Evolutionary conservation across 495 filamentous ascomycete genomes (phyloP).

Genomic region (Massariosphaeria phaeospora): DNA sequence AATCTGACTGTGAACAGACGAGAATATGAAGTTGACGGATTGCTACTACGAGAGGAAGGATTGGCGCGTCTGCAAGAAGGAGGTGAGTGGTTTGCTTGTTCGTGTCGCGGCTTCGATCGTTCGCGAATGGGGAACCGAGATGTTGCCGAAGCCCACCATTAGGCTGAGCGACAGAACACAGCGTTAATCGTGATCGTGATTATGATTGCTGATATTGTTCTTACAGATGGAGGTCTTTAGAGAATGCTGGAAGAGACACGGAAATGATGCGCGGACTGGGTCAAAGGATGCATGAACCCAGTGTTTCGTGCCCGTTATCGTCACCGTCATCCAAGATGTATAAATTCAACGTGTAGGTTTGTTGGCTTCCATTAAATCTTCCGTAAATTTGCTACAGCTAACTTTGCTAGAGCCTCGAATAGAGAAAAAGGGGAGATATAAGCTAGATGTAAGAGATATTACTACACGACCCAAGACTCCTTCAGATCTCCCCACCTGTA

Average conservation of each 20-base stretch:
- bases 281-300: conserved; percentile 56
- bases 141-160: conserved; percentile 15
- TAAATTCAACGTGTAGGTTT: background rate
- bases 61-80: conserved; percentile 82
- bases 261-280: conserved; percentile 78
- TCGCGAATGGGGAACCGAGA: conserved; percentile 13
- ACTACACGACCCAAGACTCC: too few relatives aligned
- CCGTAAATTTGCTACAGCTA: background rate
- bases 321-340: too few relatives aligned
- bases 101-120: background rate
- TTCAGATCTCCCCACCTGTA: too few relatives aligned
- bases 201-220: background rate
- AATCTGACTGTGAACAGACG: conserved; percentile 55
- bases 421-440: too few relatives aligned
- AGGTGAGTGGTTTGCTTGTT: conserved; percentile 55
- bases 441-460: too few relatives aligned
- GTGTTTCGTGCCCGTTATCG: too few relatives aligned
- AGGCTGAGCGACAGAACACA: too few relatives aligned
- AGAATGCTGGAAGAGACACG: conserved; percentile 87
- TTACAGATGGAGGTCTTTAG: conserved; percentile 84
- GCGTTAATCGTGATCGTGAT: conserved; percentile 1
- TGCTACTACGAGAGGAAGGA: conserved; percentile 96
- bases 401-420: too few relatives aligned
- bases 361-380: background rate
- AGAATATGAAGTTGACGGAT: conserved; percentile 87